A percentile compares a stretch with the other conserved stretches of the same genome.
Conservation (phyloP, 345 rosid genomes). For the Erucastrum elatum region DNA sequence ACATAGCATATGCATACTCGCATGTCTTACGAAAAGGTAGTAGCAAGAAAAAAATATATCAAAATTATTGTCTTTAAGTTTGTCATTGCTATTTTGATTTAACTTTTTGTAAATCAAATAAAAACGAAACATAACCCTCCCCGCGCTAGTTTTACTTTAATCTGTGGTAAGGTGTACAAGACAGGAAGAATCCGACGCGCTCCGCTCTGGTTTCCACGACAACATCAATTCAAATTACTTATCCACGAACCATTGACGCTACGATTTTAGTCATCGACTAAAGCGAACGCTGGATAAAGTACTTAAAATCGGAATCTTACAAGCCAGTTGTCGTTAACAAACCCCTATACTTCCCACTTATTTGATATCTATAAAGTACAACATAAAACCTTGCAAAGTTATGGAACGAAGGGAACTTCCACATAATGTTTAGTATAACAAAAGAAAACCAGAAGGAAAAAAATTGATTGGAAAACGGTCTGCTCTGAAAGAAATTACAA, state of each 20-base stretch:
- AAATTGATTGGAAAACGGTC: constrained; percentile 3
- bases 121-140: background rate
- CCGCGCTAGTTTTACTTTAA: too few relatives aligned
- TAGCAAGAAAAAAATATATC: too few relatives aligned
- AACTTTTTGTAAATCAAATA: too few relatives aligned
- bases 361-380: background rate
- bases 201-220: background rate
- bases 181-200: background rate
- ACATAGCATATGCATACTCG: too few relatives aligned
- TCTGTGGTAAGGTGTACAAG: too few relatives aligned
- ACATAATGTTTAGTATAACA: background rate
- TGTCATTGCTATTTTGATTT: too few relatives aligned
- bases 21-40: too few relatives aligned
- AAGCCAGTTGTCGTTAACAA: background rate
- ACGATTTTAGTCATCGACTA: background rate
- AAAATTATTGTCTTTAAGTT: too few relatives aligned
- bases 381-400: background rate
- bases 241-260: background rate
- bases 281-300: background rate
- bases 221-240: background rate
- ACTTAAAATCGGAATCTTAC: background rate
- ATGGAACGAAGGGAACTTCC: background rate
- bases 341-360: background rate
- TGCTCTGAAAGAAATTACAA: constrained; percentile 17
- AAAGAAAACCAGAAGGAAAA: background rate